These are phyloP conservation scores for Coleophoma eucalyptorum DNA, from an alignment of 2,329 filamentous ascomycete genomes.

Conservation along the genomic window DNA sequence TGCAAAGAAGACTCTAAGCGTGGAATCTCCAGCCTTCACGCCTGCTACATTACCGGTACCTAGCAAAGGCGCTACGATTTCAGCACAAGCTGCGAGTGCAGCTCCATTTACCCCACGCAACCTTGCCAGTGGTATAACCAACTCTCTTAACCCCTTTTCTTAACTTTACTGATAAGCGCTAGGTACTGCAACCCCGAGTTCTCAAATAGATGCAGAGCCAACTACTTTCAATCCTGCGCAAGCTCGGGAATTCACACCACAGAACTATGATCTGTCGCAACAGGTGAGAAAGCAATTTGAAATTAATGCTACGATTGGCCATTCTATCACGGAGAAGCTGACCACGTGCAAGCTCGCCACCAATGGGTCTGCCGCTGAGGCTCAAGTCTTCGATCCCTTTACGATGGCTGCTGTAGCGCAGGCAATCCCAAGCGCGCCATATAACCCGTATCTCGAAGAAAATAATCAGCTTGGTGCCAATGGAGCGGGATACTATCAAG, in stretches of 20 bases:
- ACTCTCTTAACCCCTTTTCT: neutral
- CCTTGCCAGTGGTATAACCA: conserved; percentile 28
- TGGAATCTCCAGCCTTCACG: conserved; percentile 94
- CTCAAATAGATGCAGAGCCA: conserved; percentile 28
- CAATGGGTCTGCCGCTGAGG: conserved; percentile 47
- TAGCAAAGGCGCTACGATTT: conserved; percentile 70
- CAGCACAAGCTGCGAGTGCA: conserved; percentile 85
- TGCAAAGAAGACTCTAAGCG: conserved; percentile 78
- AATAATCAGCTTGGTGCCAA: conserved; percentile 48
- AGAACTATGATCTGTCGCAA: conserved; percentile 47
- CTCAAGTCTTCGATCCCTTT: conserved; percentile 61
- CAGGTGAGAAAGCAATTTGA: conserved; percentile 31
- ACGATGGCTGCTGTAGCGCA: conserved; percentile 53
- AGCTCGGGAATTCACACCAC: conserved; percentile 58
- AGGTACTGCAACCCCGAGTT: conserved; percentile 28
- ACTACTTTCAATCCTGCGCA: conserved; percentile 51
- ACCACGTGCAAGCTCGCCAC: conserved; percentile 28
- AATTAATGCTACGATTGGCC: too few species aligned
- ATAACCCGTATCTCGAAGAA: conserved; percentile 78
- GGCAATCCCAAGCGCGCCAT: conserved; percentile 46
- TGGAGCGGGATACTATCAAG: conserved; percentile 63
- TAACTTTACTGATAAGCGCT: conserved; percentile 3
- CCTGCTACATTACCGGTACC: conserved; percentile 52
- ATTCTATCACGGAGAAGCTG: too few species aligned
- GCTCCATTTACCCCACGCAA: conserved; percentile 78